A percentile compares a stretch with the other conserved stretches of the same genome.
Conservation (phyloP, 371 early-diverging fungal genomes). For the Mortierella sp. region DNA sequence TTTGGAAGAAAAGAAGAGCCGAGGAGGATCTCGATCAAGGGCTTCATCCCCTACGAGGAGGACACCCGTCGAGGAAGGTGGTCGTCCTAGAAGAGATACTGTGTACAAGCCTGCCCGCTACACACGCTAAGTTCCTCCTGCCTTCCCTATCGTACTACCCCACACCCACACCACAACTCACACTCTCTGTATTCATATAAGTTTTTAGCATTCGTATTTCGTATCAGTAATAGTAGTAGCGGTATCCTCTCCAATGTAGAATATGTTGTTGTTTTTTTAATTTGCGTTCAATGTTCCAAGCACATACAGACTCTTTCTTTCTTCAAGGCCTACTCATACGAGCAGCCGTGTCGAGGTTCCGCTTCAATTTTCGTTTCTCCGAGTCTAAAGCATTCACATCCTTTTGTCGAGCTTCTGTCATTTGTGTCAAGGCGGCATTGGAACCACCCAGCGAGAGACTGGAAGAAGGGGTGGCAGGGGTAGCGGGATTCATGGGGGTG, state of each 20-base stretch:
- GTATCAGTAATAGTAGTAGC: too few relatives aligned
- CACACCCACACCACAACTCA: too few relatives aligned
- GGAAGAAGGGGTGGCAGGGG: constrained; percentile 27
- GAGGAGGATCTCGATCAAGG: constrained; percentile 41
- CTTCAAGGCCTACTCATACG: constrained; percentile 28
- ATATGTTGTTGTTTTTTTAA: constrained; percentile 6
- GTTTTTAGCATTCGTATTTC: too few relatives aligned
- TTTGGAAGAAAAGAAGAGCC: constrained; percentile 14
- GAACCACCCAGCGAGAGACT: not conserved
- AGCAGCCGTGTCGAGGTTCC: constrained; percentile 23
- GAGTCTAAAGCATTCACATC: constrained; percentile 29
- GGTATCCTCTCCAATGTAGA: not conserved
- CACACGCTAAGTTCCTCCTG: constrained; percentile 22
- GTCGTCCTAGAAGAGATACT: constrained; percentile 39
- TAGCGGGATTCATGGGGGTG: constrained; percentile 8
- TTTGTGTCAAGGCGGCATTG: constrained; percentile 20
- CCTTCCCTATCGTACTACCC: too few relatives aligned
- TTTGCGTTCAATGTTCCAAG: not conserved
- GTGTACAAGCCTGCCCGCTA: constrained; percentile 53
- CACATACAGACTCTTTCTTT: not conserved
- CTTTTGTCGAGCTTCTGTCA: constrained; percentile 49
- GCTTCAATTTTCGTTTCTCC: constrained; percentile 30
- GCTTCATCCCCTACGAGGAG: constrained; percentile 26
- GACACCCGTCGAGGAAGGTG: constrained; percentile 27
- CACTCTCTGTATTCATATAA: too few relatives aligned